phyloP scores from a whole-genome alignment of 208 protist genomes.

The Crithidia acanthocephali region DNA sequence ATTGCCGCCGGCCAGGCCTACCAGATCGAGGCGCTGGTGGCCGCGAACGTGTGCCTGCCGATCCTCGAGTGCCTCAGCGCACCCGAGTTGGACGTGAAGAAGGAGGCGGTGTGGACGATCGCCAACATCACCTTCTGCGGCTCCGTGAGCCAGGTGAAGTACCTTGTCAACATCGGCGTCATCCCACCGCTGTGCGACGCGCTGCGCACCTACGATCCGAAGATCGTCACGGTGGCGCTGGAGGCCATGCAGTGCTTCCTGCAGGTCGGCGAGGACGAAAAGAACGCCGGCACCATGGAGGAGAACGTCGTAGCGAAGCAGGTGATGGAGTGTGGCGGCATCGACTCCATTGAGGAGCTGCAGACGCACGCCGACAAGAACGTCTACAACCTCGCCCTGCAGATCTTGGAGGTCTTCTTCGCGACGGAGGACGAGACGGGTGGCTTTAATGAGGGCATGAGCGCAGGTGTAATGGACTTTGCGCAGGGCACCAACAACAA shows the following conservation, averaged over 20 bases:
- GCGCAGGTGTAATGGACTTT: constrained; percentile 25
- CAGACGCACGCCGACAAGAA: constrained; percentile 94
- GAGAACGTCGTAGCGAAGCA: constrained; percentile 77
- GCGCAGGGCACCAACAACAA: constrained; percentile 20
- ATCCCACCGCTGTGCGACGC: constrained; percentile 95
- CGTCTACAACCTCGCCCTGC: constrained; percentile 95
- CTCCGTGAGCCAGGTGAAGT: constrained; percentile 87
- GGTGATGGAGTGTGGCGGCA: constrained; percentile 94
- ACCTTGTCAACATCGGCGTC: constrained; percentile 89
- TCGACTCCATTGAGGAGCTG: constrained; percentile 95
- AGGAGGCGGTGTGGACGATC: constrained; percentile 98
- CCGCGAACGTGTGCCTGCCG: constrained; percentile 92
- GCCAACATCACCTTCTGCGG: constrained; percentile 96
- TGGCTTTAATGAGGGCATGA: constrained; percentile 17
- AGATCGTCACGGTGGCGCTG: constrained; percentile 95
- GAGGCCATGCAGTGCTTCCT: constrained; percentile 98
- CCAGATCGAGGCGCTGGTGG: constrained; percentile 96
- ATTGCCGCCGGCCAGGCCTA: constrained; percentile 96
- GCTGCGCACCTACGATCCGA: constrained; percentile 87
- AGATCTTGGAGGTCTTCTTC: constrained; percentile 95
- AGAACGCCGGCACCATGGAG: constrained; percentile 29
- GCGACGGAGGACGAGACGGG: constrained; percentile 49
- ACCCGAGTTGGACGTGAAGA: constrained; percentile 95
- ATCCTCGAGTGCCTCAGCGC: constrained; percentile 89
- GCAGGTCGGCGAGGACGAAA: constrained; percentile 66